phyloP scores from a whole-genome alignment of 2,329 filamentous ascomycete species.

The Trichoderma hamatum region DNA sequence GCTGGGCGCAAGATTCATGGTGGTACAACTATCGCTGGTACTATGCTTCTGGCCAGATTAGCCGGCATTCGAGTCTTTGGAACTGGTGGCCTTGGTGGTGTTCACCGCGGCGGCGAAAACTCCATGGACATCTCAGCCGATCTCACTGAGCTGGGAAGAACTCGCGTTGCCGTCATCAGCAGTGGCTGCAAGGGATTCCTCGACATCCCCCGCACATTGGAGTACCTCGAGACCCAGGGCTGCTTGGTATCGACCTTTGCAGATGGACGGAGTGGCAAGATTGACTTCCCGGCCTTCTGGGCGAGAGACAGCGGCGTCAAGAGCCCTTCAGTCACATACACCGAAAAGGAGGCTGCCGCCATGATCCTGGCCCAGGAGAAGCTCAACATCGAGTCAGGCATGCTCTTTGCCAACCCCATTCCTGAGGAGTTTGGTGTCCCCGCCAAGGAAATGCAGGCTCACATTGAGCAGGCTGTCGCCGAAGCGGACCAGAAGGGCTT shows the following conservation, averaged over 20 bases:
- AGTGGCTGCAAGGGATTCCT: slow-evolving; percentile 96
- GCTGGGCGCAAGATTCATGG: slow-evolving; percentile 73
- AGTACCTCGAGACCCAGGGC: slow-evolving; percentile 72
- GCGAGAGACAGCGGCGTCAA: slow-evolving; percentile 80
- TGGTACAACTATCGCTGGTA: slow-evolving; percentile 90
- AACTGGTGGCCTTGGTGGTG: slow-evolving; percentile 91
- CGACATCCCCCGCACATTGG: slow-evolving; percentile 86
- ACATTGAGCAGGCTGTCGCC: slow-evolving; percentile 68
- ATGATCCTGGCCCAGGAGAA: slow-evolving; percentile 79
- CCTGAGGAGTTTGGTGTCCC: slow-evolving; percentile 71
- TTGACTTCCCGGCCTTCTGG: slow-evolving; percentile 94
- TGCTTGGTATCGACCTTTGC: slow-evolving; percentile 88
- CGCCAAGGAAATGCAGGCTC: slow-evolving; percentile 67
- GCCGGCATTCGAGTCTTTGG: slow-evolving; percentile 93
- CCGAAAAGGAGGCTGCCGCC: slow-evolving; percentile 83
- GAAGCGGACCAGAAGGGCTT: slow-evolving; percentile 67
- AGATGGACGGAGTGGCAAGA: slow-evolving; percentile 69
- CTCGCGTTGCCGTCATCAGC: slow-evolving; percentile 83
- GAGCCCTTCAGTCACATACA: slow-evolving; percentile 74
- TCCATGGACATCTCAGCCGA: slow-evolving; percentile 95
- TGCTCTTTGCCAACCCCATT: slow-evolving; percentile 89
- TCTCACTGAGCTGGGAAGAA: slow-evolving; percentile 88
- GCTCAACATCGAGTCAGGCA: slow-evolving; percentile 73
- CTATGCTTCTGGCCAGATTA: slow-evolving; percentile 83
- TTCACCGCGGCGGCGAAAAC: slow-evolving; percentile 84